phyloP scores from a whole-genome alignment of 2,329 filamentous ascomycete genomes.

The Colletotrichum magnum region DNA sequence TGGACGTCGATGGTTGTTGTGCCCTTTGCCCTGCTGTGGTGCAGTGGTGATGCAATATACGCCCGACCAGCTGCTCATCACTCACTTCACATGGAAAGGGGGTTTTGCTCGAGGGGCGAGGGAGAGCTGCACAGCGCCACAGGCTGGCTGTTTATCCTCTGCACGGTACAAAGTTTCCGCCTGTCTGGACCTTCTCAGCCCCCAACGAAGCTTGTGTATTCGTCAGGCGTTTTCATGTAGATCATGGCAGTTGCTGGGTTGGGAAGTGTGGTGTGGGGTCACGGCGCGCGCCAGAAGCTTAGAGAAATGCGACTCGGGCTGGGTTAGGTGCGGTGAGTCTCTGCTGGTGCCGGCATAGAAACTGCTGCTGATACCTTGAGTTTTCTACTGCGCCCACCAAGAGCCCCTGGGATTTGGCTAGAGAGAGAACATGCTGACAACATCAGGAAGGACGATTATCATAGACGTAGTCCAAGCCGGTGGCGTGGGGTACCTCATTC shows the following conservation, averaged over 20 bases:
- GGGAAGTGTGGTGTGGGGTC: constrained; percentile 5
- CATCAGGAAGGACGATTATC: neutral
- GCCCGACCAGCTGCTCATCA: constrained; percentile 27
- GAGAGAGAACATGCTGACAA: neutral
- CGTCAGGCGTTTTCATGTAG: constrained; percentile 22
- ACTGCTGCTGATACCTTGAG: too few relatives aligned
- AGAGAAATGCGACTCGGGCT: constrained; percentile 15
- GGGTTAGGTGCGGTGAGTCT: constrained; percentile 32
- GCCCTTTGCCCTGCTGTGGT: neutral
- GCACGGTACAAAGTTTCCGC: neutral
- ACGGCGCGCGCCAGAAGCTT: constrained; percentile 23
- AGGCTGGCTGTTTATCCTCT: constrained; percentile 12
- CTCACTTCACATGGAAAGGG: constrained; percentile 18
- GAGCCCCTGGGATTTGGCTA: too few relatives aligned
- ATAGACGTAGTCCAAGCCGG: constrained; percentile 2
- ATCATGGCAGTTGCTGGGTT: neutral
- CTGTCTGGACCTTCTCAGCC: constrained; percentile 16
- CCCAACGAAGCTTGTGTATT: constrained; percentile 11
- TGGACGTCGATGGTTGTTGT: constrained; percentile 1
- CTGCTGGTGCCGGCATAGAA: neutral
- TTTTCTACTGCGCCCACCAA: too few relatives aligned
- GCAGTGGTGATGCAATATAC: constrained; percentile 21
- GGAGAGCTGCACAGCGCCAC: neutral
- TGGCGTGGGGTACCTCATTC: constrained; percentile 16
- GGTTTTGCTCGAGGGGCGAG: too few relatives aligned